These are phyloP conservation scores for Acanthamoeba divionensis DNA, from an alignment of 208 protist genomes.

Conservation along the genomic window DNA sequence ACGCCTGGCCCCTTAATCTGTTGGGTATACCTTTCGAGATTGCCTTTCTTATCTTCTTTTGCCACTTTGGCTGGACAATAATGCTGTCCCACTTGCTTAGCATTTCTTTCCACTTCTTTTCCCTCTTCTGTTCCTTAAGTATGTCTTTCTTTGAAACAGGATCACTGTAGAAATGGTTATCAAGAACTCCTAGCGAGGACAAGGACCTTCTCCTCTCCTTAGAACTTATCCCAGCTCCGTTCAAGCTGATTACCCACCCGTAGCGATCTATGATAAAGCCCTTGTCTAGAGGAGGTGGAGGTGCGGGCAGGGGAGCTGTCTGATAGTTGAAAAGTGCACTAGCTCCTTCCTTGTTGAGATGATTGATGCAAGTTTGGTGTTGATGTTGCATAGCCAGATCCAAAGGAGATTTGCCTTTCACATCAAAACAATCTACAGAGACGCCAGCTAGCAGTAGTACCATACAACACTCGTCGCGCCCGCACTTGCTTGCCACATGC, in stretches of 20 bases:
- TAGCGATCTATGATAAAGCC: background rate
- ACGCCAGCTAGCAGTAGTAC: background rate
- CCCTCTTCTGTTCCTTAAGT: background rate
- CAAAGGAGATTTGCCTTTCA: background rate
- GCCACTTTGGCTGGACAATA: background rate
- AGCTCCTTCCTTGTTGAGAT: background rate
- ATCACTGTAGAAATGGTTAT: no score
- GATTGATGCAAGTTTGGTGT: background rate
- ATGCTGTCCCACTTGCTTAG: background rate
- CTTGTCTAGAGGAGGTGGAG: background rate
- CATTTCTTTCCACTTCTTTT: constrained; percentile 34
- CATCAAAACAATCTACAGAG: background rate
- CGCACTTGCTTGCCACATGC: background rate
- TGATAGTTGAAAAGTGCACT: background rate
- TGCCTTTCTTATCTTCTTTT: background rate
- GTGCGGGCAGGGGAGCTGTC: background rate
- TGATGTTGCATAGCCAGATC: background rate
- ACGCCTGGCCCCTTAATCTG: background rate
- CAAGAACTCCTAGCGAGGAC: background rate
- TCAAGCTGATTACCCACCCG: background rate
- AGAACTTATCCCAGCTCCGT: background rate
- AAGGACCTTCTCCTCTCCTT: background rate
- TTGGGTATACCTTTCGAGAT: background rate
- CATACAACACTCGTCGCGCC: background rate
- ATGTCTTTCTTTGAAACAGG: background rate